A percentile compares a stretch with the other conserved stretches of the same genome.
Conservation (phyloP, 1,284 basidiomycete genomes). For the Pterula multifida region DNA sequence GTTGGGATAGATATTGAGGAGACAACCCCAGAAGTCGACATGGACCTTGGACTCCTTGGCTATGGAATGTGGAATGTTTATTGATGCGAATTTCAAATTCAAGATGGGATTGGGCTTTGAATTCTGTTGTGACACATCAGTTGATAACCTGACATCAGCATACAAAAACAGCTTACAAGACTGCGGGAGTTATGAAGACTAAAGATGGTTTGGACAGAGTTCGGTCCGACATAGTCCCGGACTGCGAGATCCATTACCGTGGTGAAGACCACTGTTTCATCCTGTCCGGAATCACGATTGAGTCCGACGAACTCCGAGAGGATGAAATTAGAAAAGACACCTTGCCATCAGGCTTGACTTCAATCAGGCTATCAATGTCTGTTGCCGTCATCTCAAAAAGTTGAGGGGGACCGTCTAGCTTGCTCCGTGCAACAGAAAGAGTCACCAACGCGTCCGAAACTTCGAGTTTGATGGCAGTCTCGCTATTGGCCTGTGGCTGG, state of each 20-base stretch:
- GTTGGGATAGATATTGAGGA: conserved; percentile 53
- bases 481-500: conserved; percentile 18
- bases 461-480: conserved; percentile 33
- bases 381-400: conserved; percentile 52
- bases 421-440: not conserved
- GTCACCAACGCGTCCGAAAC: conserved; percentile 18
- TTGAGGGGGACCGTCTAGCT: conserved; percentile 11
- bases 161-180: conserved; percentile 38
- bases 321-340: conserved; percentile 23
- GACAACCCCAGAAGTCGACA: conserved; percentile 54
- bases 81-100: conserved; percentile 57
- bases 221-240: conserved; percentile 7
- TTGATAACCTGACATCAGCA: too few species aligned
- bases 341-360: conserved; percentile 59
- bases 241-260: conserved; percentile 52
- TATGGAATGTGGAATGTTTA: conserved; percentile 49
- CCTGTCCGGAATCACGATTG: conserved; percentile 25
- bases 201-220: conserved; percentile 26
- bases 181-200: conserved; percentile 37
- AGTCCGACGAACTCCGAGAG: conserved; percentile 2
- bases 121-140: conserved; percentile 20
- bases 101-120: conserved; percentile 39
- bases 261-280: conserved; percentile 58
- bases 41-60: conserved; percentile 75
- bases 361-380: conserved; percentile 53